Conservation (phyloP, 2,329 filamentous ascomycete genomes). For the Clarireedia hainanense region DNA sequence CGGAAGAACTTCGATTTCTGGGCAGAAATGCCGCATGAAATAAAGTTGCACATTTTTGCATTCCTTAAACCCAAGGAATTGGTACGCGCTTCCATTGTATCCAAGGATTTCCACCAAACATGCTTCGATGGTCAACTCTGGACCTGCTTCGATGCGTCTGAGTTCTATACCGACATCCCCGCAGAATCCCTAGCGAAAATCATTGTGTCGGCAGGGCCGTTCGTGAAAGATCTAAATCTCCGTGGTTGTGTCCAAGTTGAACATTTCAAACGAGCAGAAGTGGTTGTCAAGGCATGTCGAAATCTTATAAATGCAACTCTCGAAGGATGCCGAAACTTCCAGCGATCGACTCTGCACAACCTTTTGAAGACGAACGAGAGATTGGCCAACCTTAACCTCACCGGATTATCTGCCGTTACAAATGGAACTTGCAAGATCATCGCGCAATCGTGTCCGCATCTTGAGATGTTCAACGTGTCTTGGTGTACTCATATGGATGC, state of each 20-base stretch:
- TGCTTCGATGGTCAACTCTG: conserved; percentile 96
- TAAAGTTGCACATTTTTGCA: conserved; percentile 69
- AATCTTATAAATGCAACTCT: conserved; percentile 84
- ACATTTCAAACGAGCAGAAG: conserved; percentile 69
- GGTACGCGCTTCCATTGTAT: conserved; percentile 68
- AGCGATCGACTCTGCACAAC: conserved; percentile 67
- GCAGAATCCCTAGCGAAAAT: conserved; percentile 77
- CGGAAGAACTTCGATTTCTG: conserved; percentile 58
- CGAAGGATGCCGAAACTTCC: conserved; percentile 82
- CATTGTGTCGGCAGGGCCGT: conserved; percentile 77
- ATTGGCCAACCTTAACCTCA: conserved; percentile 79
- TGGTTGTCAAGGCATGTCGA: conserved; percentile 73
- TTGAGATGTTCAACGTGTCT: conserved; percentile 83
- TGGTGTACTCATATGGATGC: conserved; percentile 88
- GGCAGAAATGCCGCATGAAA: conserved; percentile 72
- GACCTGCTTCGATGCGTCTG: conserved; percentile 74
- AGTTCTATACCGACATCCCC: conserved; percentile 83
- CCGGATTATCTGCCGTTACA: conserved; percentile 69
- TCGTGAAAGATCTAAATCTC: conserved; percentile 83
- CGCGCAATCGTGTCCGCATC: conserved; percentile 66
- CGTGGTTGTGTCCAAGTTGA: conserved; percentile 84
- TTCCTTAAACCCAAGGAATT: conserved; percentile 75
- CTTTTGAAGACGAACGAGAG: conserved; percentile 66
- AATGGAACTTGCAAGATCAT: conserved; percentile 85
- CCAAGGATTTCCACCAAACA: conserved; percentile 67